phyloP scores from a whole-genome alignment of 202 grass and related monocot species.

The Zoysia matrella region DNA sequence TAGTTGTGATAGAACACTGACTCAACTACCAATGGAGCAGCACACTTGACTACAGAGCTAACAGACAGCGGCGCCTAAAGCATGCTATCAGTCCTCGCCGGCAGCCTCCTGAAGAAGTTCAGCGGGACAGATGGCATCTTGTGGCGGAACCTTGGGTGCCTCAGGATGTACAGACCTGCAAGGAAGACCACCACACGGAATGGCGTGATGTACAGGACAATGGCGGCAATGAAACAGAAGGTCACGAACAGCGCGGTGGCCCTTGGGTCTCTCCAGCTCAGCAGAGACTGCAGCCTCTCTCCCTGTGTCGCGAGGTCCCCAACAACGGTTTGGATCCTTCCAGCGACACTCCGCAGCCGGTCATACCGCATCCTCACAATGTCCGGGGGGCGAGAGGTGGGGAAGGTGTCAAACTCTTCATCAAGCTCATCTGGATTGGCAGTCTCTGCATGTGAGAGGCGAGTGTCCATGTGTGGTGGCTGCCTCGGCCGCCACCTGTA shows the following conservation, averaged over 20 bases:
- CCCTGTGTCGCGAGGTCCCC: constrained; percentile 56
- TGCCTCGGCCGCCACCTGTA: constrained; percentile 49
- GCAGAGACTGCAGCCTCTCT: constrained; percentile 58
- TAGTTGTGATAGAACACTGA: not conserved
- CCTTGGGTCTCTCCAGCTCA: constrained; percentile 59
- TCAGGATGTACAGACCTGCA: constrained; percentile 41
- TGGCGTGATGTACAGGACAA: constrained; percentile 42
- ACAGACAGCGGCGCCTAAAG: not conserved
- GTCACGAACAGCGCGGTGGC: constrained; percentile 50
- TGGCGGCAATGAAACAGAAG: constrained; percentile 50
- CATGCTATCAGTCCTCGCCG: constrained; percentile 58
- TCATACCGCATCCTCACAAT: constrained; percentile 55
- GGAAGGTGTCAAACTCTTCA: constrained; percentile 14
- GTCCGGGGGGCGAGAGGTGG: constrained; percentile 42
- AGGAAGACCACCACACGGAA: constrained; percentile 47
- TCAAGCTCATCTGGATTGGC: constrained; percentile 51
- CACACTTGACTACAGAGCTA: not conserved
- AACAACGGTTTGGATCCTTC: constrained; percentile 14
- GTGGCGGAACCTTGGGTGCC: constrained; percentile 58
- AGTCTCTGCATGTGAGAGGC: constrained; percentile 49
- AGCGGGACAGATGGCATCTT: constrained; percentile 52
- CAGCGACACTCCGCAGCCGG: constrained; percentile 42
- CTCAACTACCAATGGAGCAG: not conserved
- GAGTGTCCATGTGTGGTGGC: constrained; percentile 56
- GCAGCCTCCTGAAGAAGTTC: constrained; percentile 61